Evolutionary conservation across 1,139 yeast genomes (phyloP).

Genomic region (Scheffersomyces segobiensis): DNA sequence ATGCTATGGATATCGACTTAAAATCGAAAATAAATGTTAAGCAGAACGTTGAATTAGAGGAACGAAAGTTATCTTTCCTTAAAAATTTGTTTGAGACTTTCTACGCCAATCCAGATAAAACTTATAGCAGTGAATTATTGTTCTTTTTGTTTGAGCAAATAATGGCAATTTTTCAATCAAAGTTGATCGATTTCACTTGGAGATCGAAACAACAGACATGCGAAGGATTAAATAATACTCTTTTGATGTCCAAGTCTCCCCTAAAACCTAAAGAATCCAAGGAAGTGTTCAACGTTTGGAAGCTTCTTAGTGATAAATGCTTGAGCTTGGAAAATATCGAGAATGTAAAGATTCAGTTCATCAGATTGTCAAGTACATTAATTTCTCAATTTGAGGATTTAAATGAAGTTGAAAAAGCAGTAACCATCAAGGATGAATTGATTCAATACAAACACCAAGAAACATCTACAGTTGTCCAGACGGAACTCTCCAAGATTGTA

Average conservation of each 20-base stretch:
- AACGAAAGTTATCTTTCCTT: slow-evolving; percentile 33
- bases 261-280: slow-evolving; percentile 8
- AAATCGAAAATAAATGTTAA: slow-evolving; percentile 26
- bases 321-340: slow-evolving; percentile 54
- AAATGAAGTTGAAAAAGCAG: slow-evolving; percentile 13
- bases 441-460: slow-evolving; percentile 14
- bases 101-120: slow-evolving; percentile 17
- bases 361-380: slow-evolving; percentile 29
- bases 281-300: slow-evolving; percentile 23
- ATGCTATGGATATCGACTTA: slow-evolving; percentile 26
- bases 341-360: slow-evolving; percentile 56
- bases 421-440: slow-evolving; percentile 22
- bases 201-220: slow-evolving; percentile 50
- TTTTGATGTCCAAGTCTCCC: slow-evolving; percentile 2
- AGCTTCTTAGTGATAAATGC: slow-evolving; percentile 27
- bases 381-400: slow-evolving; percentile 14
- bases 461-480: slow-evolving; percentile 30
- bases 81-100: slow-evolving; percentile 33
- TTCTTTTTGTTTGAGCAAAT: slow-evolving; percentile 23
- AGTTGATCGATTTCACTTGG: slow-evolving; percentile 54
- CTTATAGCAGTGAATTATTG: slow-evolving; percentile 21
- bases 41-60: slow-evolving; percentile 35
- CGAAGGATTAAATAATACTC: slow-evolving; percentile 29
- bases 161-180: slow-evolving; percentile 24
- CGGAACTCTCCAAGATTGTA: slow-evolving; percentile 20